A percentile compares a stretch with the other conserved stretches of the same genome.
Evolutionary conservation across 495 filamentous ascomycete genomes (phyloP).

Genomic region (Diplogelasinospora grovesii): DNA sequence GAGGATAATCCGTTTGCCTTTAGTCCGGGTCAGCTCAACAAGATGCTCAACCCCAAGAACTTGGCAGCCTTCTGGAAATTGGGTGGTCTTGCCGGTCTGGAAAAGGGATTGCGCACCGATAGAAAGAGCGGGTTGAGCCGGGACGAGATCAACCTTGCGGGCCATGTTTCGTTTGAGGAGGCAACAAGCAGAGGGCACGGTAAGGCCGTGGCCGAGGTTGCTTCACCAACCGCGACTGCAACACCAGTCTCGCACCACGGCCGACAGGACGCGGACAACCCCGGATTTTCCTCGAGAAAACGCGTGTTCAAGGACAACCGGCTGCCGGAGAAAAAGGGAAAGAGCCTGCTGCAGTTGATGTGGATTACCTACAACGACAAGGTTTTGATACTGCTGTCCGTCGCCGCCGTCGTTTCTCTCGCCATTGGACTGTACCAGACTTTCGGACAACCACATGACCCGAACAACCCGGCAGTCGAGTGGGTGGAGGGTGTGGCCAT

Average conservation of each 20-base stretch:
- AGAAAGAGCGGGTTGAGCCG: conserved; percentile 56
- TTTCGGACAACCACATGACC: conserved; percentile 37
- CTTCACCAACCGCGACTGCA: conserved; percentile 11
- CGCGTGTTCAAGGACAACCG: conserved; percentile 65
- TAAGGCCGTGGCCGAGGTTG: conserved; percentile 25
- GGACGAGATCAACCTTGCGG: conserved; percentile 55
- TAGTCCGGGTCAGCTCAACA: conserved; percentile 63
- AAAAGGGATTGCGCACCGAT: conserved; percentile 61
- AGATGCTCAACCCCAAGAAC: conserved; percentile 70
- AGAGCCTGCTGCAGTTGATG: conserved; percentile 63
- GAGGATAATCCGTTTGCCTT: conserved; percentile 66
- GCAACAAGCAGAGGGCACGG: conserved; percentile 34
- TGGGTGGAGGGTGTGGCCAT: conserved; percentile 82
- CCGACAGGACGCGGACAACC: conserved; percentile 16
- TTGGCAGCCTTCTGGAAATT: conserved; percentile 62
- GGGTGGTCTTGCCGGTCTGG: conserved; percentile 60
- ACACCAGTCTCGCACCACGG: conserved; percentile 4
- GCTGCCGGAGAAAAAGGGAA: conserved; percentile 67
- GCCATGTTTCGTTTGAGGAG: conserved; percentile 54
- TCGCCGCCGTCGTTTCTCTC: conserved; percentile 66
- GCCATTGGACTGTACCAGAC: conserved; percentile 67
- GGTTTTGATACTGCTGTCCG: conserved; percentile 67
- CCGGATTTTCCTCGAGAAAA: conserved; percentile 56
- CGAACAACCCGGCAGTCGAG: conserved; percentile 48
- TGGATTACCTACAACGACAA: conserved; percentile 88